Conservation (phyloP, 2,329 filamentous ascomycete genomes). For the Aspergillus proliferans region DNA sequence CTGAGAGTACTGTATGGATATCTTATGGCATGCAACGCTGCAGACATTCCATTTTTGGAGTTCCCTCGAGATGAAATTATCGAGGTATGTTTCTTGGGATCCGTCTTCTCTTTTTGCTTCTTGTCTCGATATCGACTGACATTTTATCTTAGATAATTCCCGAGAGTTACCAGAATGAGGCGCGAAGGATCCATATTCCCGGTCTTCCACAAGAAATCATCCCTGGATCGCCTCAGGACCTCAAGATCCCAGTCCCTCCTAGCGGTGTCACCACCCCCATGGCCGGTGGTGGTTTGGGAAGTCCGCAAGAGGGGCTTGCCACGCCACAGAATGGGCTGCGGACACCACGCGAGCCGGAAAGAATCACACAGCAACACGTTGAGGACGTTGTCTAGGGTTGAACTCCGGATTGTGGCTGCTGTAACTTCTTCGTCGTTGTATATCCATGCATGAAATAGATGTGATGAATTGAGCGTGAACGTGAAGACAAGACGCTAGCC, state of each 20-base stretch:
- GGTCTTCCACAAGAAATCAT: slow-evolving; percentile 60
- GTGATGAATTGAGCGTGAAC: slow-evolving; percentile 2
- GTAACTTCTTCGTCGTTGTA: slow-evolving; percentile 1
- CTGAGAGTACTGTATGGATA: slow-evolving; percentile 94
- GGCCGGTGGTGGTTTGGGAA: slow-evolving; percentile 37
- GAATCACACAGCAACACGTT: slow-evolving; percentile 40
- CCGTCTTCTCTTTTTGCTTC: not conserved
- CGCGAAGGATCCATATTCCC: slow-evolving; percentile 82
- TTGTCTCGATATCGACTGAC: slow-evolving; percentile 8
- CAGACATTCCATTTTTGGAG: slow-evolving; percentile 84
- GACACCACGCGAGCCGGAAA: slow-evolving; percentile 38
- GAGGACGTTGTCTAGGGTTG: slow-evolving; percentile 37
- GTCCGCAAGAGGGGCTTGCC: slow-evolving; percentile 32
- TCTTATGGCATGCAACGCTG: slow-evolving; percentile 95
- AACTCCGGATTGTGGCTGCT: slow-evolving; percentile 2
- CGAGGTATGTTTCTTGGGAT: slow-evolving; percentile 50
- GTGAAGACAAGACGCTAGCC: slow-evolving; percentile 49
- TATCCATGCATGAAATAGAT: not conserved
- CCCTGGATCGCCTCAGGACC: slow-evolving; percentile 72
- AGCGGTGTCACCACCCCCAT: slow-evolving; percentile 44
- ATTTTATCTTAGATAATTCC: slow-evolving; percentile 67
- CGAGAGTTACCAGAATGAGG: slow-evolving; percentile 93
- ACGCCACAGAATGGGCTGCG: slow-evolving; percentile 40
- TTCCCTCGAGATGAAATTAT: slow-evolving; percentile 98
- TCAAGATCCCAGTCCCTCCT: slow-evolving; percentile 67